These are phyloP conservation scores for Cicer judaicum DNA, from an alignment of 306 rosid species.

Conservation along the genomic window DNA sequence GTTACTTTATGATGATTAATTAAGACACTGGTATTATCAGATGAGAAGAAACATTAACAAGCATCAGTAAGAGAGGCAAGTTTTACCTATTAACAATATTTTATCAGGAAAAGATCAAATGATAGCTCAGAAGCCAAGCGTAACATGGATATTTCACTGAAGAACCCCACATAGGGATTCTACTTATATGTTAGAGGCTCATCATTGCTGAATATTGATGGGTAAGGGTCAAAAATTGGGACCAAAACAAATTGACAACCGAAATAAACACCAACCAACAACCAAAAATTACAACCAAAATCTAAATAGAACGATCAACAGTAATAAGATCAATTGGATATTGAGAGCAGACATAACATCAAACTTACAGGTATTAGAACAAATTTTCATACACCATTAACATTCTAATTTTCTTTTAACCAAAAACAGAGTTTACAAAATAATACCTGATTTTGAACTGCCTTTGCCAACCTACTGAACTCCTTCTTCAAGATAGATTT, in stretches of 20 bases:
- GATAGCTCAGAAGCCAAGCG: constrained; percentile 74
- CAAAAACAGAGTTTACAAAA: neutral
- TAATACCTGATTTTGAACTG: constrained; percentile 76
- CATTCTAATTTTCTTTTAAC: neutral
- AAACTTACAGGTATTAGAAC: neutral
- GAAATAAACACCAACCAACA: neutral
- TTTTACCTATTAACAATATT: neutral
- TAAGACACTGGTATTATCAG: neutral
- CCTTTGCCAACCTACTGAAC: constrained; percentile 81
- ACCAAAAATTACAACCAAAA: neutral
- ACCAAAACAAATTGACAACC: neutral
- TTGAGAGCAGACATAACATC: neutral
- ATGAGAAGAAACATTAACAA: neutral
- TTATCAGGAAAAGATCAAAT: neutral
- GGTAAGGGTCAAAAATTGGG: neutral
- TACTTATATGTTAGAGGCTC: constrained; percentile 59
- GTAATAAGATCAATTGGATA: neutral
- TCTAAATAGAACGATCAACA: neutral
- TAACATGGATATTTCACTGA: constrained; percentile 58
- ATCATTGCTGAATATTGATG: constrained; percentile 45
- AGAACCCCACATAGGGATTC: constrained; percentile 38
- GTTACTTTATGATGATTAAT: neutral
- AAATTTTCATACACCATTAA: neutral
- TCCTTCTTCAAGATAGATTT: constrained; percentile 93
- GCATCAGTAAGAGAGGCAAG: neutral